These are phyloP conservation scores for Elsinoe ampelina DNA, from an alignment of 2,329 filamentous ascomycete genomes.

Conservation along the genomic window DNA sequence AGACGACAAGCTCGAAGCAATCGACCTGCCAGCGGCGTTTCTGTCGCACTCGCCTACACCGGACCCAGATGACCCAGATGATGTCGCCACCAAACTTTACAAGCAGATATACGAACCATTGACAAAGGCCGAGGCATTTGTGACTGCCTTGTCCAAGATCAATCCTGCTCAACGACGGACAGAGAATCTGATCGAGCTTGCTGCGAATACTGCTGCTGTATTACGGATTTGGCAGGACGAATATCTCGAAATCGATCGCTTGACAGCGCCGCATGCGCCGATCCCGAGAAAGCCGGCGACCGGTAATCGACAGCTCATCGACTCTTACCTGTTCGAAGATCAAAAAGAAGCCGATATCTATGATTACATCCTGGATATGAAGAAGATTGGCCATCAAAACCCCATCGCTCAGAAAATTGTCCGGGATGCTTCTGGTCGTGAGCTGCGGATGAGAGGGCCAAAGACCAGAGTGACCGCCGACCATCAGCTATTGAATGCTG, in stretches of 20 bases:
- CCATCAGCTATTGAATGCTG: conserved; percentile 24
- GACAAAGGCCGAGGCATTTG: conserved; percentile 34
- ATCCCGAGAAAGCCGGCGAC: conserved; percentile 44
- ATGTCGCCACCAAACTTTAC: conserved; percentile 33
- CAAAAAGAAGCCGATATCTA: conserved; percentile 53
- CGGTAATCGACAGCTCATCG: conserved; percentile 38
- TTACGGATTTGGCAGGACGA: conserved; percentile 51
- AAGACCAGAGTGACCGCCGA: conserved; percentile 23
- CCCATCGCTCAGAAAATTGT: conserved; percentile 45
- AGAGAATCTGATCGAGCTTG: conserved; percentile 47
- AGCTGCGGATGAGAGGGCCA: conserved; percentile 38
- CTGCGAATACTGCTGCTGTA: conserved; percentile 44
- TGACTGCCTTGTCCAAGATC: conserved; percentile 35
- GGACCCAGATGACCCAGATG: conserved; percentile 21
- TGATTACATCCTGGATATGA: conserved; percentile 48
- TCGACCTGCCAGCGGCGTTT: conserved; percentile 20
- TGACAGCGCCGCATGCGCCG: conserved; percentile 43
- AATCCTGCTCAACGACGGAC: conserved; percentile 35
- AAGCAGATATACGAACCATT: conserved; percentile 34
- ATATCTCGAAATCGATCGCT: conserved; percentile 46
- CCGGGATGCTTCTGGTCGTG: conserved; percentile 37
- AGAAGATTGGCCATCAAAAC: conserved; percentile 45
- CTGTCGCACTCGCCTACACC: conserved; percentile 14
- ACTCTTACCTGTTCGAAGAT: conserved; percentile 45
- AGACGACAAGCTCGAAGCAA: conserved; percentile 25